These are phyloP conservation scores for Sclerotinia sclerotiorum DNA, from an alignment of 2,329 filamentous ascomycete species.

Conservation along the genomic window DNA sequence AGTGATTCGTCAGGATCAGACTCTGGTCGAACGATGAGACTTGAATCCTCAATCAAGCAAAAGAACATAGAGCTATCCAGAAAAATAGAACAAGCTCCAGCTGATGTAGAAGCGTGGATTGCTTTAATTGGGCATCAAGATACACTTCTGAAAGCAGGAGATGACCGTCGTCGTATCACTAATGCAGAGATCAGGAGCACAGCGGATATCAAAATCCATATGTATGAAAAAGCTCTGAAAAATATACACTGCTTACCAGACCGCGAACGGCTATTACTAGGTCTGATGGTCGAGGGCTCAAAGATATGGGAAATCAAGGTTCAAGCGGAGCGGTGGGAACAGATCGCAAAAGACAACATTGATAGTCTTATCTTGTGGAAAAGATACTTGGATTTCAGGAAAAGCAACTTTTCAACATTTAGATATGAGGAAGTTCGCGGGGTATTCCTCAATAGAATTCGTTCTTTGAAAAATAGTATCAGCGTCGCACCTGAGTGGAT, in stretches of 20 bases:
- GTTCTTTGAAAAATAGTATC: constrained; percentile 44
- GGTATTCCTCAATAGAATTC: constrained; percentile 59
- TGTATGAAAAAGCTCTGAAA: constrained; percentile 74
- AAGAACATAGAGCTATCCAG: constrained; percentile 62
- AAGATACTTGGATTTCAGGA: constrained; percentile 68
- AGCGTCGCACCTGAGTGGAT: constrained; percentile 2
- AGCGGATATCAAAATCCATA: constrained; percentile 75
- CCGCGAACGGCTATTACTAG: constrained; percentile 62
- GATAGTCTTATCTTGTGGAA: constrained; percentile 68
- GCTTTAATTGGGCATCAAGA: constrained; percentile 78
- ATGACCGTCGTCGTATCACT: constrained; percentile 50
- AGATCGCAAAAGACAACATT: constrained; percentile 56
- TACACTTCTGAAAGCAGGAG: constrained; percentile 55
- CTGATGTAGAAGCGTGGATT: constrained; percentile 72
- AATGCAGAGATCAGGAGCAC: constrained; percentile 65
- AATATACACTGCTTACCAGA: constrained; percentile 50
- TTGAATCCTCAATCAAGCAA: constrained; percentile 50
- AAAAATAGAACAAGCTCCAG: constrained; percentile 62
- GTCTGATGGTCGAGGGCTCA: constrained; percentile 71
- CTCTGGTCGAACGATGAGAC: constrained; percentile 40
- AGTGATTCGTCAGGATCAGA: constrained; percentile 43
- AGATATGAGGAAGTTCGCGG: constrained; percentile 64
- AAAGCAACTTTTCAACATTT: constrained; percentile 66
- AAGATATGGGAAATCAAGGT: constrained; percentile 69
- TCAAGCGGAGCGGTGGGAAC: constrained; percentile 64